Evolutionary conservation across 768 basidiomycete species (phyloP).

Genomic region (Paxillus rubicundulus): DNA sequence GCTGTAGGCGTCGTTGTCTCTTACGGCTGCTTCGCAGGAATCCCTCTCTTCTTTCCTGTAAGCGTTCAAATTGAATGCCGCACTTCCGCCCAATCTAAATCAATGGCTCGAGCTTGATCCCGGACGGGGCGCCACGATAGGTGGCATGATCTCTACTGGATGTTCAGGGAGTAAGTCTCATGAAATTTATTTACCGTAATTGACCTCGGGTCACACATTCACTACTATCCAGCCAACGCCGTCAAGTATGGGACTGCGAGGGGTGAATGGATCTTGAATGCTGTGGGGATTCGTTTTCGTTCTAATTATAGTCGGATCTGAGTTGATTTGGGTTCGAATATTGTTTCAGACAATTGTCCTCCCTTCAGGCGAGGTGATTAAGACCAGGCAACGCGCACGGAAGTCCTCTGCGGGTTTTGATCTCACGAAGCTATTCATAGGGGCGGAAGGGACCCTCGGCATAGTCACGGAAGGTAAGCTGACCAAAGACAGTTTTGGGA

Average conservation of each 20-base stretch:
- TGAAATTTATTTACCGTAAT: background rate
- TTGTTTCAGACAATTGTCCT: constrained; percentile 66
- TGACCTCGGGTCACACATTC: background rate
- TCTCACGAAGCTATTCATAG: constrained; percentile 78
- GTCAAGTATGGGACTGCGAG: constrained; percentile 81
- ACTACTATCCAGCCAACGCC: constrained; percentile 53
- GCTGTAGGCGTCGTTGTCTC: background rate
- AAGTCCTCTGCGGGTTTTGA: constrained; percentile 86
- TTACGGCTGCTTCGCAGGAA: constrained; percentile 9
- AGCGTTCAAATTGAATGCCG: background rate
- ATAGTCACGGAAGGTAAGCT: constrained; percentile 72
- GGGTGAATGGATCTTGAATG: constrained; percentile 78
- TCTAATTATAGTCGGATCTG: background rate
- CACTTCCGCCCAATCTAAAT: background rate
- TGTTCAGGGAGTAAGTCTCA: constrained; percentile 67
- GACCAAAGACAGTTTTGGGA: background rate
- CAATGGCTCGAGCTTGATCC: constrained; percentile 11
- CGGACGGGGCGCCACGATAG: constrained; percentile 52
- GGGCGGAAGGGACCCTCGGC: constrained; percentile 82
- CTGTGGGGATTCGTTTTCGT: constrained; percentile 42
- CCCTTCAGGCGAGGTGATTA: constrained; percentile 77
- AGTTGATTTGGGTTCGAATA: background rate
- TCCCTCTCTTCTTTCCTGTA: constrained; percentile 17
- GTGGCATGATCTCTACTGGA: constrained; percentile 81
- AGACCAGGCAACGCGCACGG: constrained; percentile 70